phyloP scores from a whole-genome alignment of 1,284 basidiomycete species.

The Inonotus obliquus region DNA sequence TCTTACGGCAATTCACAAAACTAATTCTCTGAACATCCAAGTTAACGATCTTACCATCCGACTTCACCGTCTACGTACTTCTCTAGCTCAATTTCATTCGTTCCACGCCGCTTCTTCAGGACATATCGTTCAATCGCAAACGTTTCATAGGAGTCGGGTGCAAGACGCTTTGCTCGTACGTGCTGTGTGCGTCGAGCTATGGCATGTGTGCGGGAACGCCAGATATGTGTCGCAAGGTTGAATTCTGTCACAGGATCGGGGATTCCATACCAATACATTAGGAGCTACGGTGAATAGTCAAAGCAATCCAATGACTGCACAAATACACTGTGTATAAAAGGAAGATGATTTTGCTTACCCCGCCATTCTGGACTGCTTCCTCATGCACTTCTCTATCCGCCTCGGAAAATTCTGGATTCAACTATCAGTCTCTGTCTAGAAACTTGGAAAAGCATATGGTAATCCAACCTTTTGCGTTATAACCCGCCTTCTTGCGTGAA shows the following conservation, averaged over 20 bases:
- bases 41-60: constrained; percentile 63
- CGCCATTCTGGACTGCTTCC: constrained; percentile 84
- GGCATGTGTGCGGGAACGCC: constrained; percentile 84
- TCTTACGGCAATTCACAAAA: too few relatives aligned
- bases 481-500: constrained; percentile 68
- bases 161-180: constrained; percentile 75
- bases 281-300: constrained; percentile 40
- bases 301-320: too few relatives aligned
- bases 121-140: constrained; percentile 77
- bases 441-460: constrained; percentile 4
- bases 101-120: constrained; percentile 60
- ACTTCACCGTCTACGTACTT: constrained; percentile 64
- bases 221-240: constrained; percentile 94
- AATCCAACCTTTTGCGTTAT: constrained; percentile 59
- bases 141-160: constrained; percentile 71
- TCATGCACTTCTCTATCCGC: constrained; percentile 85
- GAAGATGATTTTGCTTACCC: constrained; percentile 40
- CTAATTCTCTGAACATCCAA: too few relatives aligned
- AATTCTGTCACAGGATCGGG: constrained; percentile 69
- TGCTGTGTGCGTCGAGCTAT: constrained; percentile 73
- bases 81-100: constrained; percentile 48
- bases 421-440: background rate
- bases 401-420: constrained; percentile 64
- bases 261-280: constrained; percentile 87
- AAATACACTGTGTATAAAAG: constrained; percentile 13